These are phyloP conservation scores for Zygosaccharomyces sapae DNA, from an alignment of 1,139 yeast species.

Conservation along the genomic window DNA sequence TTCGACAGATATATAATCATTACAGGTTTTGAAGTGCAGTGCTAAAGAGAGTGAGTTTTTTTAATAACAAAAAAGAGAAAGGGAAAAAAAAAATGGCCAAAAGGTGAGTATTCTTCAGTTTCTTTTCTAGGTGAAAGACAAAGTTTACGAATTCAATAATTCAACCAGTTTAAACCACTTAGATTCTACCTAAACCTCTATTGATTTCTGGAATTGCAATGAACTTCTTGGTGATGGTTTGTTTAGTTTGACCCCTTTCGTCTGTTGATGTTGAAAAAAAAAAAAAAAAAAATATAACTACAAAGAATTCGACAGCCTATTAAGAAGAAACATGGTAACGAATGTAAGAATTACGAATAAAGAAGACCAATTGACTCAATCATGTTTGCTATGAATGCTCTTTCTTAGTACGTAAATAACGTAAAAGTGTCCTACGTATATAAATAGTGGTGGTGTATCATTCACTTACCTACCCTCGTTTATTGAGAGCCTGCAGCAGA, in stretches of 20 bases:
- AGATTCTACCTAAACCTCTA: neutral
- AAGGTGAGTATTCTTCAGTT: neutral
- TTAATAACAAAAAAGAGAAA: too few species aligned
- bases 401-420: too few species aligned
- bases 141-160: slow-evolving; percentile 3
- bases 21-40: neutral
- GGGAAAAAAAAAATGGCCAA: neutral
- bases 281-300: neutral
- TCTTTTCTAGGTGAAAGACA: slow-evolving; percentile 1
- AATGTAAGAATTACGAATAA: too few species aligned
- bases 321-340: neutral
- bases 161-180: neutral
- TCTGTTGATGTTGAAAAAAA: slow-evolving; percentile 6
- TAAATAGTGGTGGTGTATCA: too few species aligned
- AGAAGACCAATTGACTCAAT: too few species aligned
- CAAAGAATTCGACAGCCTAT: neutral
- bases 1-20: slow-evolving; percentile 30
- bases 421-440: too few species aligned
- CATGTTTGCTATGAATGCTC: neutral
- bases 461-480: neutral
- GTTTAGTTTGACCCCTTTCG: slow-evolving; percentile 7
- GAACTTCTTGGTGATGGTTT: neutral
- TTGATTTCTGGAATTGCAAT: neutral
- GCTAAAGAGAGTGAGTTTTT: neutral
- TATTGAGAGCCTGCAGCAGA: slow-evolving; percentile 10